Base-by-base conservation (phyloP, 805 yeast species). In the Spathaspora arborariae region DNA sequence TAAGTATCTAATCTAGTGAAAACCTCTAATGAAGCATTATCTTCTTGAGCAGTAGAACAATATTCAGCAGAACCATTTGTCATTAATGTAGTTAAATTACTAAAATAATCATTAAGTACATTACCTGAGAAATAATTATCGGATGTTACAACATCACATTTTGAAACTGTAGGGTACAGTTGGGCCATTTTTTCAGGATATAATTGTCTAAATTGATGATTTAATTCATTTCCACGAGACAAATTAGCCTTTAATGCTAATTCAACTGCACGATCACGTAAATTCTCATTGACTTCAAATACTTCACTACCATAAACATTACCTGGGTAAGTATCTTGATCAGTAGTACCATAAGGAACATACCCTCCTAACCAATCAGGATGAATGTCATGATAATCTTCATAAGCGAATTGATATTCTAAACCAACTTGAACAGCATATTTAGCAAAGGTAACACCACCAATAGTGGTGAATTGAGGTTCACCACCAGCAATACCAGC, bases 401-500 rank as follows among this genome's bases (percentile, higher is more conserved):
- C 67, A 51, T 81, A 72, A 57, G 76, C 83, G 22, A 80, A 70
- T 62, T 80, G 79, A 60, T 81, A 80, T 59, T 79, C 82, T 46
- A 81, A 68, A 24, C 72, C 84, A 44, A 78, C 83, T 57, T 80
- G 84, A 44, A 82, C 78, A 8, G 85, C 83, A 60, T 68, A 82
- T 55, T 74, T 76, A 34, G 85, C 75, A 55, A 79, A 79, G 1
- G 84, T 75, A 42, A 77, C 86, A 19, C 82, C 75, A 34, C 85
- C 87, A 45, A 81, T 56, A 22, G 85, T 76, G 45, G 80, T 81
- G 51, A 65, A 58, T 38, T 66, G 51, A 24, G 87, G 87, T 52
- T 79, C 75, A 46, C 82, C 79, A 49, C 86, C 87, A 10, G 81
- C 85, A 57, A 82, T 82, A 59, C 88, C 88, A 19, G 83, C 82